These are phyloP conservation scores for Dactylonectria macrodidyma DNA, from an alignment of 2,329 filamentous ascomycete species.

Conservation along the genomic window DNA sequence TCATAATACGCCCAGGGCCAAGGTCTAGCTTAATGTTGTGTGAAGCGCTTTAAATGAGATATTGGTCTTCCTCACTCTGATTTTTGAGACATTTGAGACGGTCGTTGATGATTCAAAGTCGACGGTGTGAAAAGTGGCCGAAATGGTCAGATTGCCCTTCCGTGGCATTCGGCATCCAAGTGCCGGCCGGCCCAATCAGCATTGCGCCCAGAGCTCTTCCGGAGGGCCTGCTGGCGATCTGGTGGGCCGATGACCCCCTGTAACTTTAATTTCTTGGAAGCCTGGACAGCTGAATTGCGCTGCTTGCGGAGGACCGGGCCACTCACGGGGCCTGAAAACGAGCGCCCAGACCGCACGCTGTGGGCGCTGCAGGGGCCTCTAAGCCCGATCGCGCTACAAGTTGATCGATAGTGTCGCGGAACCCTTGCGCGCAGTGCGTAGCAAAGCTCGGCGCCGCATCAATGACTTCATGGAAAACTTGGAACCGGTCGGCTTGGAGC, in stretches of 20 bases:
- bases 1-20: too few relatives aligned
- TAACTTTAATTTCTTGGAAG: conserved; percentile 17
- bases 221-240: conserved; percentile 9
- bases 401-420: conserved; percentile 2
- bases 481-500: not conserved
- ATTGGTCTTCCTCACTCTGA: too few relatives aligned
- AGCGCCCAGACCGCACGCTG: not conserved
- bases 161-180: conserved; percentile 7
- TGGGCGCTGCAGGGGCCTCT: conserved; percentile 16
- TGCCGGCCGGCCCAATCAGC: conserved; percentile 6
- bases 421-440: not conserved
- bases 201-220: not conserved
- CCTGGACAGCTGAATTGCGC: conserved; percentile 16
- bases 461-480: conserved; percentile 26
- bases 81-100: too few relatives aligned
- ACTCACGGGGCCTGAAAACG: not conserved
- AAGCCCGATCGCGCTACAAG: conserved; percentile 23
- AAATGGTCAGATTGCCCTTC: not conserved
- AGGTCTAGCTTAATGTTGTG: too few relatives aligned
- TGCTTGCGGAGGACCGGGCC: not conserved
- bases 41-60: too few relatives aligned
- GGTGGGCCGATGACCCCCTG: conserved; percentile 24
- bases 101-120: too few relatives aligned
- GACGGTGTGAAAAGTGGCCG: too few relatives aligned
- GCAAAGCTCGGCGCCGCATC: not conserved